Conservation (phyloP, 2,329 filamentous ascomycete genomes). For the Lecanicillium sp. region DNA sequence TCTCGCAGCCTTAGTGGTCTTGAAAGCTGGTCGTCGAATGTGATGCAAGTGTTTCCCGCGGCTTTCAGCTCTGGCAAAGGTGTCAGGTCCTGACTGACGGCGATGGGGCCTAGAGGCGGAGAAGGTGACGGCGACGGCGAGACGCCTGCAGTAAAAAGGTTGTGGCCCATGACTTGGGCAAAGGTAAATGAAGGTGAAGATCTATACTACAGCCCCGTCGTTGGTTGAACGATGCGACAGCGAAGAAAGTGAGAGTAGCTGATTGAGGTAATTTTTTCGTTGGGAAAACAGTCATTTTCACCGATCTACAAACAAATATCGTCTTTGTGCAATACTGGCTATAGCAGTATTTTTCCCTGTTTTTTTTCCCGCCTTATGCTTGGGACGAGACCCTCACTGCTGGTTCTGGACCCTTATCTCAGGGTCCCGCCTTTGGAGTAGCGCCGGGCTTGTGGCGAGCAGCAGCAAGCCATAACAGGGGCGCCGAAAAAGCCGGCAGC, state of each 20-base stretch:
- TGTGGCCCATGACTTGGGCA: background rate
- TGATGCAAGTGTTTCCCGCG: constrained; percentile 41
- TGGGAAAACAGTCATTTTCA: background rate
- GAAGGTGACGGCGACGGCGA: constrained; percentile 26
- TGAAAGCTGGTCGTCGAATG: constrained; percentile 67
- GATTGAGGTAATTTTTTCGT: background rate
- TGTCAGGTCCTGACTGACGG: constrained; percentile 46
- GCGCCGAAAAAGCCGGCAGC: too few species aligned
- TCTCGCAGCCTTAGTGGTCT: constrained; percentile 70
- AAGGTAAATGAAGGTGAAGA: background rate
- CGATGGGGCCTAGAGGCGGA: constrained; percentile 41
- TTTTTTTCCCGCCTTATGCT: background rate
- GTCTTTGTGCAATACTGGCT: constrained; percentile 9
- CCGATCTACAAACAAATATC: background rate
- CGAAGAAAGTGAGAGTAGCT: too few species aligned
- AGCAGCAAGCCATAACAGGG: too few species aligned
- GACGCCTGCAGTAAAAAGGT: background rate
- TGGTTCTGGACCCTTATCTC: constrained; percentile 7
- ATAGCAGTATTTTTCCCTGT: constrained; percentile 4
- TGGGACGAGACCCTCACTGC: constrained; percentile 1
- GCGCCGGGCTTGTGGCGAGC: too few species aligned
- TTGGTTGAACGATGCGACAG: background rate
- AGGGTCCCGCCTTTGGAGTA: too few species aligned
- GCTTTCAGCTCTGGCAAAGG: constrained; percentile 52
- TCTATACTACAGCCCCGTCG: background rate